These are phyloP conservation scores for Gossypium raimondii DNA, from an alignment of 345 rosid species.

Conservation along the genomic window DNA sequence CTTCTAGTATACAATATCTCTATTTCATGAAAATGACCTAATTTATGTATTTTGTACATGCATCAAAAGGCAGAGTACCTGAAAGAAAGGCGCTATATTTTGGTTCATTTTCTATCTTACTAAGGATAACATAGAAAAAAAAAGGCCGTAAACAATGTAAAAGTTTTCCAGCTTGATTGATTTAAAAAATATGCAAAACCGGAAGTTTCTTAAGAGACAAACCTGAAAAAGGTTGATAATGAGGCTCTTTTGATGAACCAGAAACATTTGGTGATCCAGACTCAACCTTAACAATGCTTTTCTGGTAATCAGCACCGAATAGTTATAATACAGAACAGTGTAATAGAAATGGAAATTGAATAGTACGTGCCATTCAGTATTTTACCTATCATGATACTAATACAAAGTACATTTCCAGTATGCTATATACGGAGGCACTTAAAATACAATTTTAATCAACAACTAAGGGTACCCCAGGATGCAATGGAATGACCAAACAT, in stretches of 20 bases:
- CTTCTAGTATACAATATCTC: background rate
- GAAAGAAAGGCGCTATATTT: background rate
- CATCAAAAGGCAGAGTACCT: background rate
- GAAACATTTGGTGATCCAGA: constrained; percentile 37
- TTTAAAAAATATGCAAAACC: background rate
- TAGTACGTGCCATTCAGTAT: background rate
- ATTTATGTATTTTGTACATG: background rate
- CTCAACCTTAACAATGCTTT: constrained; percentile 23
- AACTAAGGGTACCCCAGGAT: constrained; percentile 8
- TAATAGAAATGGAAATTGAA: background rate
- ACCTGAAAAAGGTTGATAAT: constrained; percentile 49
- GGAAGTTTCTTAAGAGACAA: constrained; percentile 21
- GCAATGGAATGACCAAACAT: background rate
- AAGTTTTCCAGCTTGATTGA: background rate
- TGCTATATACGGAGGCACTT: background rate
- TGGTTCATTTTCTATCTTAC: background rate
- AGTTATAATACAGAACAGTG: background rate
- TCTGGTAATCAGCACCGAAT: constrained; percentile 30
- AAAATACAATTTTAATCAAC: constrained; percentile 9
- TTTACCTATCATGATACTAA: background rate
- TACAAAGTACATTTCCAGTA: background rate
- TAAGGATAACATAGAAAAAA: background rate
- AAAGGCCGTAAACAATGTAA: background rate
- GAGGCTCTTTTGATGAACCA: constrained; percentile 45
- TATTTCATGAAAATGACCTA: background rate